Percentiles rank a stretch among this genome's conserved stretches.
Conservation (phyloP, 768 basidiomycete species). For the Boletus sp. region DNA sequence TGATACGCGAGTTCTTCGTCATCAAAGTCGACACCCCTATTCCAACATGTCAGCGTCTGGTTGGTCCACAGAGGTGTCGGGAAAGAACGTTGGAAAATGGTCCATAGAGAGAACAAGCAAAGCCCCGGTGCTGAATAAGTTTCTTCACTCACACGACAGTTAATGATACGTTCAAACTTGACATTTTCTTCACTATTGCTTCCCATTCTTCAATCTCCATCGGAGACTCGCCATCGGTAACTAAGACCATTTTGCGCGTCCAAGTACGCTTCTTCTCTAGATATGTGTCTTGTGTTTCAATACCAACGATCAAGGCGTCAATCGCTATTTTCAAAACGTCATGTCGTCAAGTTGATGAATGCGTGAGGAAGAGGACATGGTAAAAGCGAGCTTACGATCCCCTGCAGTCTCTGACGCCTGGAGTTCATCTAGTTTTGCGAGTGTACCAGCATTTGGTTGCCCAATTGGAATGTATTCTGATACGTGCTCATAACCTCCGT, state of each 20-base stretch:
- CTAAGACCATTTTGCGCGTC: conserved; percentile 77
- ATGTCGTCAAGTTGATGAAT: background rate
- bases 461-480: conserved; percentile 65
- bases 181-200: conserved; percentile 61
- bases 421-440: conserved; percentile 63
- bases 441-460: conserved; percentile 60
- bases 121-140: background rate
- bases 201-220: conserved; percentile 79
- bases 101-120: background rate
- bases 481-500: conserved; percentile 73
- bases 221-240: conserved; percentile 83
- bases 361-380: background rate
- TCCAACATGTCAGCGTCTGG: conserved; percentile 4
- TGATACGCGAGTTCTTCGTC: conserved; percentile 61
- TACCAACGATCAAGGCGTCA: conserved; percentile 82
- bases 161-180: conserved; percentile 51
- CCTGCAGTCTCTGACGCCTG: conserved; percentile 53
- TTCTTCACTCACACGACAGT: conserved; percentile 62
- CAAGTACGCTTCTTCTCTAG: conserved; percentile 73
- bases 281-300: conserved; percentile 72
- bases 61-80: background rate
- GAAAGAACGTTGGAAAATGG: background rate
- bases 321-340: conserved; percentile 48
- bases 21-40: conserved; percentile 86
- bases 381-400: conserved; percentile 51